These are phyloP conservation scores for Blastosporella zonata DNA, from an alignment of 1,284 basidiomycete species.

Conservation along the genomic window DNA sequence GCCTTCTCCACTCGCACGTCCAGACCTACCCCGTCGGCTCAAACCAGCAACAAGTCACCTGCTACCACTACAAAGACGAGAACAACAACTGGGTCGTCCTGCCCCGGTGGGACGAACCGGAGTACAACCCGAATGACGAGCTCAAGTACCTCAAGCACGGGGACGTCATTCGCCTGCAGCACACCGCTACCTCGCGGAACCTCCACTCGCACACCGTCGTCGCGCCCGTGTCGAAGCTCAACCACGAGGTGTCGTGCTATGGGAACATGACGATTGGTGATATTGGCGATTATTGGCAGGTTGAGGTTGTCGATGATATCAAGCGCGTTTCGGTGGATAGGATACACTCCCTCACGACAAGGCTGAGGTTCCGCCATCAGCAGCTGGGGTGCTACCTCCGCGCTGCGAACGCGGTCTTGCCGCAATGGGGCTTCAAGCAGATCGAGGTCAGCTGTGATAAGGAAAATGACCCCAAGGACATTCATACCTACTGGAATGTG, in stretches of 20 bases:
- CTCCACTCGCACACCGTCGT: constrained; percentile 90
- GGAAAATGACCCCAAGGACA: constrained; percentile 79
- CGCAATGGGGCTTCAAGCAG: constrained; percentile 99
- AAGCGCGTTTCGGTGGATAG: constrained; percentile 57
- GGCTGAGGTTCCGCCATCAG: constrained; percentile 82
- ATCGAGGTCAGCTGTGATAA: constrained; percentile 94
- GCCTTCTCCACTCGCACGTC: constrained; percentile 93
- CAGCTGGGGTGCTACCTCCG: constrained; percentile 84
- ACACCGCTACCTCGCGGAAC: constrained; percentile 82
- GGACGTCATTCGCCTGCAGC: constrained; percentile 80
- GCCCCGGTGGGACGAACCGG: constrained; percentile 77
- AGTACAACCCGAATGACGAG: constrained; percentile 61
- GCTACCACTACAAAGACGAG: constrained; percentile 98
- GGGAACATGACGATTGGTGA: constrained; percentile 89
- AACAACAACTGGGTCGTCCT: constrained; percentile 93
- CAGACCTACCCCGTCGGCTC: constrained; percentile 95
- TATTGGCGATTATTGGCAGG: constrained; percentile 86
- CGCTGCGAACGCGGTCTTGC: constrained; percentile 86
- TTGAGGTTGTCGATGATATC: constrained; percentile 93
- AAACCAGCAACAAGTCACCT: constrained; percentile 94
- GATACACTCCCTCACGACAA: constrained; percentile 89
- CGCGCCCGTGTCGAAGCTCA: constrained; percentile 88
- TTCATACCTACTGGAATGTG: constrained; percentile 97
- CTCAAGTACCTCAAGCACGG: constrained; percentile 76
- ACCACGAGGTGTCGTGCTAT: constrained; percentile 92